Base-by-base conservation (phyloP, 106 monocot genomes). In the Dioscorea zingiberensis region DNA sequence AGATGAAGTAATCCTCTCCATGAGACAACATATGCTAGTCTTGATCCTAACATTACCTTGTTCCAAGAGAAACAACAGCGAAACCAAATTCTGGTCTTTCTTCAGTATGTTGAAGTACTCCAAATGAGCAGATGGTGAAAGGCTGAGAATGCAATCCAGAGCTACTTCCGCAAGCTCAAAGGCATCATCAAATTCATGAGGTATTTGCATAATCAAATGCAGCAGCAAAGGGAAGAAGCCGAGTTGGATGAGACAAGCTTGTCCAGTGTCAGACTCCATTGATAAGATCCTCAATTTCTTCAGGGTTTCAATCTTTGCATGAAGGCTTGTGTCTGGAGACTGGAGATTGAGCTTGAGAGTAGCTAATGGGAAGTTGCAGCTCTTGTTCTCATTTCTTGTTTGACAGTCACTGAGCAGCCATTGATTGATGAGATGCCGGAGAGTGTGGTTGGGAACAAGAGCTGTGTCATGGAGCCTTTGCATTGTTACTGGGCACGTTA, bases 401-500 rank as follows among this genome's bases (percentile, higher is more conserved):
- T 26, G 54, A 16, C 56, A 27, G 22, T 67, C 73, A 27, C 47
- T 46, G 69, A 85, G 69, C 63, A 93, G 71, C 95, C 95, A 95
- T 28, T 63, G 78, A 54, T 95, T 72, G 74, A 95, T 95, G 62
- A 88, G 78, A 44, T 83, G 85, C 27, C 95, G 82, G 24, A 95
- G 88, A 4, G 91, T 95, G 76, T 78, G 82, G 81, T 91, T 91
- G 29, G 91, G 84, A 12, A 87, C 84, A 9, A 91, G 68, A n/a
- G 87, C 23, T 28, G 83, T 65, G 79, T 88, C 95, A 18, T 59
- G 24, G 18, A 95, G 76, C 28, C 55, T 32, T 73, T 91, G 95
- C 95, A 95, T 95, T 85, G 95, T 91, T 66, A 95, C 88, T 10
- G 95, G 95, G 69, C 95, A 95, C 2, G 91, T 91, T 27, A 77